phyloP scores from a whole-genome alignment of 441 rosid genomes.

The Pelargonium cotyledonis region DNA sequence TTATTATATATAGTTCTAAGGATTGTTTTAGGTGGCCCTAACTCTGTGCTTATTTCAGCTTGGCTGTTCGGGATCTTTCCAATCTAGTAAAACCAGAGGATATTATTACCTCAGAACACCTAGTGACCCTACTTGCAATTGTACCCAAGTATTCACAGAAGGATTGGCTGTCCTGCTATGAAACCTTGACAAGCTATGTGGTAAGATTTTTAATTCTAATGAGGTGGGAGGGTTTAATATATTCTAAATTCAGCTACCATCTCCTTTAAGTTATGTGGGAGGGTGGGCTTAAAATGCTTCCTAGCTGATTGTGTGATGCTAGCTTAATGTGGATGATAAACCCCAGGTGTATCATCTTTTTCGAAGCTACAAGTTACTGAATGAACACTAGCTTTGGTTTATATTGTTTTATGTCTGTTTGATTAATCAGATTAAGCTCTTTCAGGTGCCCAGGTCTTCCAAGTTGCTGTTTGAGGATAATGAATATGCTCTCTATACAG shows the following conservation, averaged over 20 bases:
- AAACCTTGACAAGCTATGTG: conserved; percentile 86
- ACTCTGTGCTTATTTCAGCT: conserved; percentile 45
- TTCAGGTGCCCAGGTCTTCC: conserved; percentile 92
- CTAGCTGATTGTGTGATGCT: conserved; percentile 7
- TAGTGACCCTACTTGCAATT: conserved; percentile 75
- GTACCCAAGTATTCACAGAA: conserved; percentile 94
- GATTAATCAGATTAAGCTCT: conserved; percentile 18
- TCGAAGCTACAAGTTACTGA: conserved; percentile 12
- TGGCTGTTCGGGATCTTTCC: conserved; percentile 98
- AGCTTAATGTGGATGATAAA: not conserved
- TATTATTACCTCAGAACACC: conserved; percentile 74
- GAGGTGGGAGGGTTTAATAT: not conserved
- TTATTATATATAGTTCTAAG: no score
- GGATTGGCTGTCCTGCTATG: conserved; percentile 91
- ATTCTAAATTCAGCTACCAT: not conserved
- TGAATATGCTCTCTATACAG: conserved; percentile 93
- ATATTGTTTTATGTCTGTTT: conserved; percentile 7
- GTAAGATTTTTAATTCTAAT: conserved; percentile 34
- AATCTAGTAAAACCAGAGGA: conserved; percentile 88
- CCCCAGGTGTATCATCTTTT: not conserved
- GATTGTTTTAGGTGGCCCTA: conserved; percentile 18
- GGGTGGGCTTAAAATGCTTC: conserved; percentile 6
- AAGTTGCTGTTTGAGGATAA: conserved; percentile 86
- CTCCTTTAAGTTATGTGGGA: not conserved
- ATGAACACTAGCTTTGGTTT: not conserved